Evolutionary conservation across 2,329 filamentous ascomycete species (phyloP).

Genomic region (Pseudogymnoascus sp.): DNA sequence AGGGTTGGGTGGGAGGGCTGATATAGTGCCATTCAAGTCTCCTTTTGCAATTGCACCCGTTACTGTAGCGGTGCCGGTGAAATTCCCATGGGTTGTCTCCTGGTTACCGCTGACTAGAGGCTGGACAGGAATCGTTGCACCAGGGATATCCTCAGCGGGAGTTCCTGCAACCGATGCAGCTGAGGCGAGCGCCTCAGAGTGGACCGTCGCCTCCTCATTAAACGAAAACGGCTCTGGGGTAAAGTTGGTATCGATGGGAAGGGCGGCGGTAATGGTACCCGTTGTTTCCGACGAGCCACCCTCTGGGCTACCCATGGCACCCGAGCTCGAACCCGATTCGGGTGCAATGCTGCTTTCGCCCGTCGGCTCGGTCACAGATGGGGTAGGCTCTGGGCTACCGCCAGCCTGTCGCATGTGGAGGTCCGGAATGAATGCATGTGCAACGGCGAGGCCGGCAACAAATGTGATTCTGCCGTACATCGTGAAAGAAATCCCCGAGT

Average conservation of each 20-base stretch:
- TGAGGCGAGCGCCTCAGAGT: slow-evolving; percentile 21
- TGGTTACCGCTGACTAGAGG: slow-evolving; percentile 45
- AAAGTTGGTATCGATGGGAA: slow-evolving; percentile 6
- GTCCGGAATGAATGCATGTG: background rate
- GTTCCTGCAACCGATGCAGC: slow-evolving; percentile 21
- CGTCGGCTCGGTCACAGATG: background rate
- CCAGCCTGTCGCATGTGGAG: background rate
- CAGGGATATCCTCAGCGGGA: slow-evolving; percentile 22
- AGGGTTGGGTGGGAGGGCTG: slow-evolving; percentile 44
- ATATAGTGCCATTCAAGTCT: slow-evolving; percentile 48
- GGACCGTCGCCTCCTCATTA: slow-evolving; percentile 18
- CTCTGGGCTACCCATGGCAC: background rate
- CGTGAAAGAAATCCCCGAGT: background rate
- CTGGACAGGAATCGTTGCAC: slow-evolving; percentile 17
- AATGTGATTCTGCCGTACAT: slow-evolving; percentile 7
- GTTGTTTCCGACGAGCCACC: background rate
- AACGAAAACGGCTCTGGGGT: slow-evolving; percentile 19
- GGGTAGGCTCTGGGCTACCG: background rate
- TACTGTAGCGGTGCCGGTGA: slow-evolving; percentile 53
- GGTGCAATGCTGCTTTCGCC: background rate
- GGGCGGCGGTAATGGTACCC: background rate
- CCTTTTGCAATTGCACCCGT: slow-evolving; percentile 58
- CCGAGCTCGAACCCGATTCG: background rate
- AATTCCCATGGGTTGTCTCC: slow-evolving; percentile 61
- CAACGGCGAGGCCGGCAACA: background rate